Conservation (phyloP, 2,329 filamentous ascomycete species). For the Colletotrichum echinochloae region DNA sequence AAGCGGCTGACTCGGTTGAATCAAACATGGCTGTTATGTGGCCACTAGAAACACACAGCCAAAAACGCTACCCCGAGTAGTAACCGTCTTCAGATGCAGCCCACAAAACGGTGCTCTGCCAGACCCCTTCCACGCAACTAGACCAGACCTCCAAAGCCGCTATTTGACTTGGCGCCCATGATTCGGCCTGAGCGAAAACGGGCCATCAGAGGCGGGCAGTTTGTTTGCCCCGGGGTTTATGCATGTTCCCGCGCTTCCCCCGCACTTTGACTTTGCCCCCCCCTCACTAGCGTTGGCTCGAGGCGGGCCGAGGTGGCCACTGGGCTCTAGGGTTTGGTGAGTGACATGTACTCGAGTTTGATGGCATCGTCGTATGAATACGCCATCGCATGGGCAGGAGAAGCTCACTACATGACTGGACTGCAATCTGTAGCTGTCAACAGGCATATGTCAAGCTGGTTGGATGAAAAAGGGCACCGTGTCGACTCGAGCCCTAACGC, state of each 20-base stretch:
- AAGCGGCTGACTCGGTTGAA: background rate
- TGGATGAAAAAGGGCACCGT: background rate
- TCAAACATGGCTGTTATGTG: background rate
- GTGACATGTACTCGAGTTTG: background rate
- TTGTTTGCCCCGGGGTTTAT: constrained; percentile 29
- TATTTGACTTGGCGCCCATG: background rate
- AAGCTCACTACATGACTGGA: no score
- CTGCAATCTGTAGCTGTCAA: background rate
- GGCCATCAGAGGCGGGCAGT: constrained; percentile 1
- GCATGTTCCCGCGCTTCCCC: constrained; percentile 18
- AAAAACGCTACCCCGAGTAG: background rate
- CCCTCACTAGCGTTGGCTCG: constrained; percentile 6
- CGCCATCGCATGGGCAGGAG: no score
- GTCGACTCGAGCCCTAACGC: no score
- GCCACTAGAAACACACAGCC: background rate
- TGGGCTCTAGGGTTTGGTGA: background rate
- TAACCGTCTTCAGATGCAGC: background rate
- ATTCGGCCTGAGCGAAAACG: background rate
- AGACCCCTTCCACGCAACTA: background rate
- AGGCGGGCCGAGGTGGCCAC: background rate
- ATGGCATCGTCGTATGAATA: background rate
- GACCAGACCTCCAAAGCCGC: background rate
- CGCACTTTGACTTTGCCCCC: constrained; percentile 27
- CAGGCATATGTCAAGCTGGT: no score
- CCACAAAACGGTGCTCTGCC: background rate